A percentile compares a stretch with the other conserved stretches of the same genome.
These are phyloP conservation scores for Beauveria australis DNA, from an alignment of 2,329 filamentous ascomycete genomes.

Conservation along the genomic window DNA sequence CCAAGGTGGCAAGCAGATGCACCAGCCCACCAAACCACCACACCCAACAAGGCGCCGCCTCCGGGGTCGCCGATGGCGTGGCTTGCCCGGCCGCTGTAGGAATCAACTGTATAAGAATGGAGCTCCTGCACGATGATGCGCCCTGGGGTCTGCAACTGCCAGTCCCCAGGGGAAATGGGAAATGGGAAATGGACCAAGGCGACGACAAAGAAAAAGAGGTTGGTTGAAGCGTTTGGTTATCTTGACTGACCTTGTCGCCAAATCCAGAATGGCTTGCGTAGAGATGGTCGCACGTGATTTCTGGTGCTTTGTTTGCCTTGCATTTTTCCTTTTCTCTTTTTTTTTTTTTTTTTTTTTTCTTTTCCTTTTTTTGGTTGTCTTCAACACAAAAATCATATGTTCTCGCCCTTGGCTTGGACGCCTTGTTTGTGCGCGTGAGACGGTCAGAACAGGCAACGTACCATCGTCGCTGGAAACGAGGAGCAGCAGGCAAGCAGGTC, in stretches of 20 bases:
- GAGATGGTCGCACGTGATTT: neutral
- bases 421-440: neutral
- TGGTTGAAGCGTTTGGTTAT: neutral
- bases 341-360: no score
- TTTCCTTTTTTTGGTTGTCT: no score
- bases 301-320: neutral
- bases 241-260: neutral
- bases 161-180: neutral
- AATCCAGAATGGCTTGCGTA: neutral
- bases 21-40: neutral
- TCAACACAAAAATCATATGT: no score
- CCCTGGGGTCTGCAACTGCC: neutral
- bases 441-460: neutral
- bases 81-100: constrained; percentile 1
- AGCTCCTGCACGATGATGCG: neutral
- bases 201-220: neutral
- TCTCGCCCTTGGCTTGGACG: neutral
- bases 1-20: neutral
- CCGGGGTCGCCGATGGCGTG: constrained; percentile 8
- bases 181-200: neutral
- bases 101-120: constrained; percentile 3
- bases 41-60: neutral
- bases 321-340: neutral
- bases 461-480: neutral
- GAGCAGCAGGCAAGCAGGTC: neutral